Evolutionary conservation across 1,284 basidiomycete species (phyloP), one percentile per base, ranked within the genome.

Genomic region (Rhodofomes roseus): DNA sequence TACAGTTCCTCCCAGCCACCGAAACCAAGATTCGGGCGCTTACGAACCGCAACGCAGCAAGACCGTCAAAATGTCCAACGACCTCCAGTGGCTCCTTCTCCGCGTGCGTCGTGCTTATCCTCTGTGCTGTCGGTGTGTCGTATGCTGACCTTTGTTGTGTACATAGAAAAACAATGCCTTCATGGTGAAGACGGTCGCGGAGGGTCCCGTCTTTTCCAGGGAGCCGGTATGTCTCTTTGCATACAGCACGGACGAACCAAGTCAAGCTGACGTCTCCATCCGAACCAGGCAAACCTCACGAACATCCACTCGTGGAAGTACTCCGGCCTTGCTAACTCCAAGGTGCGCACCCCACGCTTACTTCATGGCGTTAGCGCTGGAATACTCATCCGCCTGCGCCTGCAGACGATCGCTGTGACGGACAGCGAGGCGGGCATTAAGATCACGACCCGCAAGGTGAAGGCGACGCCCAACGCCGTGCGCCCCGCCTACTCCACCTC

Each of bases 51-150:
- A 62, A 57, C 63, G 51, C 61, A 61, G 61, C 60, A 65, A 61
- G 59, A 56, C 62, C 65, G 63, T 72, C 77, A 83, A 77, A 71
- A 90, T 90, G 88, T 90, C 90, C 68, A 71, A 76, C 78, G 93
- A 95, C 76, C 90, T 95, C 75, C 83, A 93, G 80, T 96, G 93
- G 93, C 86, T 93, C 74, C 89, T 95, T 67, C 75, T 95, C 77
- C 91, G 93, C 71, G 90, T 92, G 70, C 71, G 89, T 85, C 44
- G 46, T 16, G 4, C 37, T 84, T 44, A 39, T 23, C 20, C 37
- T 20, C 20, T 25, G 22, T 55, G 20, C 25, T 16, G 11, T 20
- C 31, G 58, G 31, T 53, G 34, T 46, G 48, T 27, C 34, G 25
- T 18, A 27, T 20, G 9, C 53, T 51, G 1, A 23, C 36, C 59